These are phyloP conservation scores for Bipolaris gigantea DNA, from an alignment of 2,329 filamentous ascomycete genomes.

Conservation along the genomic window DNA sequence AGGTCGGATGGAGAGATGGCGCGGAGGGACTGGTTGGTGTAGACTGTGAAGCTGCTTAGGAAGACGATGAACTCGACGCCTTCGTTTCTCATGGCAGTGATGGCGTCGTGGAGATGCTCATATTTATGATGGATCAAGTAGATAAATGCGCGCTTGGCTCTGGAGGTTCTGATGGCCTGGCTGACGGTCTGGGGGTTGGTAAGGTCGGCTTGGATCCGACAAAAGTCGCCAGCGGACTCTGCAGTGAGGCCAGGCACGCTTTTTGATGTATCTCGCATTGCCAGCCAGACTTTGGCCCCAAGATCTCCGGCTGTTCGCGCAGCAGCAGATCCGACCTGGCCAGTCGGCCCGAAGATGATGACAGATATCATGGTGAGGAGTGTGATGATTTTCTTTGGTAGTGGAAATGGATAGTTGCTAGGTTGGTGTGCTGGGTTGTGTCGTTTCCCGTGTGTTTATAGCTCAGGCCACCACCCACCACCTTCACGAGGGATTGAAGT, in stretches of 20 bases:
- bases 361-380: neutral
- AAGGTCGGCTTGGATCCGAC: constrained; percentile 52
- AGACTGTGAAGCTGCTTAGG: too few relatives aligned
- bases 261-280: constrained; percentile 53
- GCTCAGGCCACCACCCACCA: too few relatives aligned
- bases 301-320: constrained; percentile 46
- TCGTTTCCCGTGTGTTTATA: too few relatives aligned
- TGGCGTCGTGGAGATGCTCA: too few relatives aligned
- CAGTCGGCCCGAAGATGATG: constrained; percentile 56
- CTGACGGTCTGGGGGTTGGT: constrained; percentile 46
- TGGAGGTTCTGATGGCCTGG: constrained; percentile 46
- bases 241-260: constrained; percentile 43
- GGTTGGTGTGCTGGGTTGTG: too few relatives aligned
- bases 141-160: constrained; percentile 54
- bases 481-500: too few relatives aligned
- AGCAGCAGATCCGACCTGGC: constrained; percentile 48
- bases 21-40: too few relatives aligned
- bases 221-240: constrained; percentile 37
- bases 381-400: too few relatives aligned
- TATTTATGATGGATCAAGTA: constrained; percentile 36
- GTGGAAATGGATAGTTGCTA: too few relatives aligned
- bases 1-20: too few relatives aligned
- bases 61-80: too few relatives aligned
- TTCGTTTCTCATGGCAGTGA: too few relatives aligned
- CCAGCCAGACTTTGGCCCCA: constrained; percentile 52